These are phyloP conservation scores for Meyerozyma elateridarum DNA, from an alignment of 1,139 yeast species.

Conservation along the genomic window DNA sequence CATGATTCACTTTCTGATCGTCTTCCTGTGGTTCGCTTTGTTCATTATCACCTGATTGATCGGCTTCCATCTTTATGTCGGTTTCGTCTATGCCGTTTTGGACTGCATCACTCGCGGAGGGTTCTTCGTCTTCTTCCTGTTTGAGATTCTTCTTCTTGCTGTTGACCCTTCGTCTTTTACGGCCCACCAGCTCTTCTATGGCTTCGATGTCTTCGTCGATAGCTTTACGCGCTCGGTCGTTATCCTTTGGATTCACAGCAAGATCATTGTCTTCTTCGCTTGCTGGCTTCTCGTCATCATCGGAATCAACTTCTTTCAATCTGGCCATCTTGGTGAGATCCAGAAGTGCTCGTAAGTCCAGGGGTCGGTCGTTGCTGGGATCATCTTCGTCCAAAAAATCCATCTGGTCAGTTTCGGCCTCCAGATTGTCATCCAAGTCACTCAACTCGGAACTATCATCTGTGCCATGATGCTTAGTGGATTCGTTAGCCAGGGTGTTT, in stretches of 20 bases:
- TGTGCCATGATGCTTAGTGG: slow-evolving; percentile 13
- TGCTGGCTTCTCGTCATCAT: slow-evolving; percentile 14
- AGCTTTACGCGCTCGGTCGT: slow-evolving; percentile 1
- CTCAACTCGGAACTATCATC: slow-evolving; percentile 46
- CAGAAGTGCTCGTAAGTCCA: slow-evolving; percentile 38
- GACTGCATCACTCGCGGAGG: neutral
- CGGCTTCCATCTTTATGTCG: slow-evolving; percentile 5
- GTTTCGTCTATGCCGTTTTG: slow-evolving; percentile 3
- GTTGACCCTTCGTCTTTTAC: neutral
- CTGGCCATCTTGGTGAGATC: slow-evolving; percentile 40
- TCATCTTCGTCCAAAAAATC: slow-evolving; percentile 45
- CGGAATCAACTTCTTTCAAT: slow-evolving; percentile 35
- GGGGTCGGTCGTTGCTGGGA: slow-evolving; percentile 22
- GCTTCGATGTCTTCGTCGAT: slow-evolving; percentile 1
- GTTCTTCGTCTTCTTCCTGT: neutral
- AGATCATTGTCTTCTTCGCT: slow-evolving; percentile 12
- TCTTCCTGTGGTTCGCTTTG: slow-evolving; percentile 8
- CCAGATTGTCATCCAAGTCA: slow-evolving; percentile 63
- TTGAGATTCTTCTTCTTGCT: neutral
- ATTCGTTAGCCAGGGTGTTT: slow-evolving; percentile 6
- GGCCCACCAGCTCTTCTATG: slow-evolving; percentile 3
- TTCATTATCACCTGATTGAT: slow-evolving; percentile 3
- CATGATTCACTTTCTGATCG: slow-evolving; percentile 11
- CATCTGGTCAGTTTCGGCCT: slow-evolving; percentile 78
- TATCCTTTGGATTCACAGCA: neutral